A percentile compares a stretch with the other conserved stretches of the same genome.
Conservation (phyloP, 2,329 filamentous ascomycete genomes). For the Emergomyces orientalis region DNA sequence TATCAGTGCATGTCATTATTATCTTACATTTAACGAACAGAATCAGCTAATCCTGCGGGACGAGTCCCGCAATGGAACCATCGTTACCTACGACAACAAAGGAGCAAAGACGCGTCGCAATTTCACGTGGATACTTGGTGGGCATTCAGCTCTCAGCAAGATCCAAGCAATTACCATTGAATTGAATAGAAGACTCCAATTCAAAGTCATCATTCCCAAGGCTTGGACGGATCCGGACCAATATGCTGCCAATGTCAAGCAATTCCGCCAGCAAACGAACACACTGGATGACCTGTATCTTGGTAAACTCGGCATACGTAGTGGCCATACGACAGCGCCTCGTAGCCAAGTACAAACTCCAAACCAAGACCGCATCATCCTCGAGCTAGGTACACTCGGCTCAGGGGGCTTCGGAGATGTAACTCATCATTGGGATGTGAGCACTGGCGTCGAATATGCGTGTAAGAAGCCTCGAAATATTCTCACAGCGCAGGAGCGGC, state of each 20-base stretch:
- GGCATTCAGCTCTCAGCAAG: neutral
- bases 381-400: neutral
- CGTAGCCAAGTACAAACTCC: neutral
- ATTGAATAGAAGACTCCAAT: neutral
- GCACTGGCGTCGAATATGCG: constrained; percentile 2
- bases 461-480: neutral
- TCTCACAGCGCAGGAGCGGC: neutral
- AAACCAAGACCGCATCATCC: neutral
- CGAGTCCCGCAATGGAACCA: neutral
- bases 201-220: neutral
- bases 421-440: neutral
- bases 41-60: constrained; percentile 3
- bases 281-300: neutral
- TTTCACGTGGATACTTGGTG: neutral
- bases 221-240: neutral
- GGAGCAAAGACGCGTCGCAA: neutral
- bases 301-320: neutral
- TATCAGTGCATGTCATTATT: neutral
- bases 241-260: neutral
- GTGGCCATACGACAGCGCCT: neutral
- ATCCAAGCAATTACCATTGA: neutral
- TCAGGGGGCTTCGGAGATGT: neutral
- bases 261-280: neutral
- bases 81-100: neutral
- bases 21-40: constrained; percentile 2